phyloP scores from a whole-genome alignment of 2,329 filamentous ascomycete species.

The Boeremia lycopersici region DNA sequence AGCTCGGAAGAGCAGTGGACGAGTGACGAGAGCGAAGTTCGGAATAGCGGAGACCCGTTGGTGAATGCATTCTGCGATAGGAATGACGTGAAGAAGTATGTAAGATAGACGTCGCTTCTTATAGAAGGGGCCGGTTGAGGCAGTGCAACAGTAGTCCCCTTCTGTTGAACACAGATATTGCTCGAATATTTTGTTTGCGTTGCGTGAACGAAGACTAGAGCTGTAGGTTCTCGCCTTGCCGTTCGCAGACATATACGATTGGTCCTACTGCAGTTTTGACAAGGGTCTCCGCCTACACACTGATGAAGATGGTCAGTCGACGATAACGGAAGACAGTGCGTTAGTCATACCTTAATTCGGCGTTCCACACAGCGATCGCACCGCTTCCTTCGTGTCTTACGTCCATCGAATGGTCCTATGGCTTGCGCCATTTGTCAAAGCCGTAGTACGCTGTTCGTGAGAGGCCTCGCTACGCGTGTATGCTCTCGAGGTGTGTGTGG shows the following conservation, averaged over 20 bases:
- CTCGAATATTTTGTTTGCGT: background rate
- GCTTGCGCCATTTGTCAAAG: conserved; percentile 14
- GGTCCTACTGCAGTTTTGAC: conserved; percentile 26
- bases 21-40: conserved; percentile 19
- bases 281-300: conserved; percentile 34
- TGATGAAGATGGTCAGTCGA: conserved; percentile 1
- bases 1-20: conserved; percentile 21
- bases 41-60: conserved; percentile 8
- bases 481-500: background rate
- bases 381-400: conserved; percentile 34
- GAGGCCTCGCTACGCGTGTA: background rate
- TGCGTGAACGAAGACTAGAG: conserved; percentile 25
- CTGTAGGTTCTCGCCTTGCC: conserved; percentile 2
- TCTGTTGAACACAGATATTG: background rate
- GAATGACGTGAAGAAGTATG: conserved; percentile 32
- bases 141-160: background rate
- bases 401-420: conserved; percentile 37
- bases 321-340: background rate
- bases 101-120: conserved; percentile 13
- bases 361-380: conserved; percentile 34
- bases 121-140: background rate
- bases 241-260: conserved; percentile 21
- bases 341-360: conserved; percentile 28
- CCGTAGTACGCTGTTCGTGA: background rate
- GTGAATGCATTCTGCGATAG: conserved; percentile 30